phyloP scores from a whole-genome alignment of 495 filamentous ascomycete genomes.

The Lindgomyces ingoldianus region DNA sequence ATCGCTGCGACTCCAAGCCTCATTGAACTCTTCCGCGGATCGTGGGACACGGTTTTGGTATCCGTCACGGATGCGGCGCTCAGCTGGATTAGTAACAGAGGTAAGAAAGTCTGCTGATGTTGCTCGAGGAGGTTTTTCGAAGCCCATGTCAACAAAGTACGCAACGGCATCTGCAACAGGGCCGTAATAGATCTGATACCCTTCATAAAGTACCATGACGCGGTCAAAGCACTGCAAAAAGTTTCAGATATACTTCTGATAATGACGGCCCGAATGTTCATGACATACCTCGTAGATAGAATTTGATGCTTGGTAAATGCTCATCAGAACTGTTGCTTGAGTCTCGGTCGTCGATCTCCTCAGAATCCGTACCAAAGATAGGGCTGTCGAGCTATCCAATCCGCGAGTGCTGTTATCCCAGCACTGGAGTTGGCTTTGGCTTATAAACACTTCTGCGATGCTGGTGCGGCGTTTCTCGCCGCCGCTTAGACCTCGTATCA shows the following conservation, averaged over 20 bases:
- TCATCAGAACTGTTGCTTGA: conserved; percentile 66
- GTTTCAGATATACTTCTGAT: background rate
- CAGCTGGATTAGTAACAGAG: conserved; percentile 70
- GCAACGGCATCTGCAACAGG: conserved; percentile 60
- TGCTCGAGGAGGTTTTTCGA: conserved; percentile 68
- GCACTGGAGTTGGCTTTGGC: conserved; percentile 69
- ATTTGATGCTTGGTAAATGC: conserved; percentile 81
- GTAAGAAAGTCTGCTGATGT: conserved; percentile 82
- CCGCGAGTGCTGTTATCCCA: conserved; percentile 87
- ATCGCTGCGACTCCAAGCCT: conserved; percentile 1
- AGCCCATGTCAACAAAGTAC: conserved; percentile 75
- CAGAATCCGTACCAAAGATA: conserved; percentile 76
- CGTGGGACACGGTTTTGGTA: conserved; percentile 67
- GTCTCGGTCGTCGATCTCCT: conserved; percentile 65
- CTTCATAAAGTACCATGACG: conserved; percentile 75
- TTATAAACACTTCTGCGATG: conserved; percentile 71
- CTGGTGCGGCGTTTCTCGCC: conserved; percentile 83
- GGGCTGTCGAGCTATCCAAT: conserved; percentile 74
- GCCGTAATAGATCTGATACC: conserved; percentile 82
- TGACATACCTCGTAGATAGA: conserved; percentile 62
- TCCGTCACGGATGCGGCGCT: conserved; percentile 64
- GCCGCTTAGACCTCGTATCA: conserved; percentile 75
- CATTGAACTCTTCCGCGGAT: conserved; percentile 77
- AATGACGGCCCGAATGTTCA: background rate
- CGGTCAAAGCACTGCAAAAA: conserved; percentile 65